Conservation (phyloP, 176 grass and related monocot genomes). For the Areca catechu region DNA sequence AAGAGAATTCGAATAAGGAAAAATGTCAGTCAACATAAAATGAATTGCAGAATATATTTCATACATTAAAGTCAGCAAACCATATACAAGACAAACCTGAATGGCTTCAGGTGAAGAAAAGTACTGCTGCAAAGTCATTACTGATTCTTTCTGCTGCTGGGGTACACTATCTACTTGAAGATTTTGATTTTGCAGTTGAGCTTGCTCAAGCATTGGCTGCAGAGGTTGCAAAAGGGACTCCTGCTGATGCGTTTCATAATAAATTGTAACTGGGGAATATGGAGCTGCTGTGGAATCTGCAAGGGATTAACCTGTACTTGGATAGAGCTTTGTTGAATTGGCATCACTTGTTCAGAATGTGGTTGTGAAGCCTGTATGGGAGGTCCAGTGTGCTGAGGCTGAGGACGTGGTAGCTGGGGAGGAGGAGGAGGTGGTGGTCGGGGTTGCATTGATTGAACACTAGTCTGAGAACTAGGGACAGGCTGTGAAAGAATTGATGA, state of each 20-base stretch:
- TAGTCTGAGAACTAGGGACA: conserved; percentile 37
- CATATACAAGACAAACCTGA: conserved; percentile 42
- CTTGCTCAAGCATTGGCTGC: conserved; percentile 37
- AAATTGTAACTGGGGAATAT: conserved; percentile 61
- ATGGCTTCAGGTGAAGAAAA: conserved; percentile 96
- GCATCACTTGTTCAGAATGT: conserved; percentile 32
- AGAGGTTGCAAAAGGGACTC: conserved; percentile 36
- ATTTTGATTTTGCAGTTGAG: conserved; percentile 32
- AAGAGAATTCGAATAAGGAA: not conserved
- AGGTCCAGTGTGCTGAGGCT: conserved; percentile 41
- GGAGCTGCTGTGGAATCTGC: conserved; percentile 66
- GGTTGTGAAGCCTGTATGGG: conserved; percentile 35
- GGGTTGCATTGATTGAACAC: conserved; percentile 38
- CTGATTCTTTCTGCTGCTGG: conserved; percentile 45
- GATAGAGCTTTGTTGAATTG: conserved; percentile 35
- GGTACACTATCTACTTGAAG: conserved; percentile 32
- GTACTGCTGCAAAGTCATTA: conserved; percentile 55
- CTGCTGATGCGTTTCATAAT: conserved; percentile 52
- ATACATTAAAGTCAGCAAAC: no score
- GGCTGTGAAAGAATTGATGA: conserved; percentile 44
- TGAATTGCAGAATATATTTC: no score
- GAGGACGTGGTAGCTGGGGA: conserved; percentile 76
- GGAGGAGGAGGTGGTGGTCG: conserved; percentile 63
- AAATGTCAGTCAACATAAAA: no score
- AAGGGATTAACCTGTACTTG: conserved; percentile 47